These are phyloP conservation scores for Rhodotorula toruloides DNA, from an alignment of 768 basidiomycete genomes.

Conservation along the genomic window DNA sequence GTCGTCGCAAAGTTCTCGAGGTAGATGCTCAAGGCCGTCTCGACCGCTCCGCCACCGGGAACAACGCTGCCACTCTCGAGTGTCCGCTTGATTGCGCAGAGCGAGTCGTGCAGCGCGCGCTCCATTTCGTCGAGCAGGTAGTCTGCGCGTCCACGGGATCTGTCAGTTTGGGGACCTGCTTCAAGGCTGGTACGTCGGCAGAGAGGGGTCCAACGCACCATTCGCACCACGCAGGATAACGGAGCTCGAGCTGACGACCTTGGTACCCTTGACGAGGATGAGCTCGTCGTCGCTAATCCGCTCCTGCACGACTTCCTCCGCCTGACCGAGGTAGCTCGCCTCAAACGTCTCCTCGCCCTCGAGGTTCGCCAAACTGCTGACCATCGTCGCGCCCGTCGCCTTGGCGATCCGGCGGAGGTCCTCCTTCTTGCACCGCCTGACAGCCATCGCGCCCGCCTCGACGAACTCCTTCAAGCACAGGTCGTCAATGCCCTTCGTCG, in stretches of 20 bases:
- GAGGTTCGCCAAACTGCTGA: slow-evolving; percentile 87
- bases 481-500: slow-evolving; percentile 98
- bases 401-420: slow-evolving; percentile 94
- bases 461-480: slow-evolving; percentile 97
- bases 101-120: slow-evolving; percentile 83
- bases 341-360: slow-evolving; percentile 99
- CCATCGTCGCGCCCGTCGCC: slow-evolving; percentile 88
- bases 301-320: slow-evolving; percentile 95
- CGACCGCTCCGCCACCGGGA: slow-evolving; percentile 94
- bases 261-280: slow-evolving; percentile 95
- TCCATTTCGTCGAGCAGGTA: slow-evolving; percentile 99
- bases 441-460: slow-evolving; percentile 98
- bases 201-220: too few relatives aligned
- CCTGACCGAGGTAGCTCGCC: slow-evolving; percentile 76
- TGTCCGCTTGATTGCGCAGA: slow-evolving; percentile 93
- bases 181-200: too few relatives aligned
- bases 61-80: slow-evolving; percentile 93
- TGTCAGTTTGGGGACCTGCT: too few relatives aligned
- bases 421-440: slow-evolving; percentile 93
- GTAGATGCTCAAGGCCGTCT: slow-evolving; percentile 93
- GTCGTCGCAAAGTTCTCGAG: slow-evolving; percentile 98
- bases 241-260: slow-evolving; percentile 86
- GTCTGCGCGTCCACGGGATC: slow-evolving; percentile 50
- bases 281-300: slow-evolving; percentile 97
- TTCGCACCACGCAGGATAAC: slow-evolving; percentile 94